Percentiles rank a stretch among this genome's conserved stretches.
These are phyloP conservation scores for Colletotrichum spaethianum DNA, from an alignment of 2,329 filamentous ascomycete species.

Conservation along the genomic window DNA sequence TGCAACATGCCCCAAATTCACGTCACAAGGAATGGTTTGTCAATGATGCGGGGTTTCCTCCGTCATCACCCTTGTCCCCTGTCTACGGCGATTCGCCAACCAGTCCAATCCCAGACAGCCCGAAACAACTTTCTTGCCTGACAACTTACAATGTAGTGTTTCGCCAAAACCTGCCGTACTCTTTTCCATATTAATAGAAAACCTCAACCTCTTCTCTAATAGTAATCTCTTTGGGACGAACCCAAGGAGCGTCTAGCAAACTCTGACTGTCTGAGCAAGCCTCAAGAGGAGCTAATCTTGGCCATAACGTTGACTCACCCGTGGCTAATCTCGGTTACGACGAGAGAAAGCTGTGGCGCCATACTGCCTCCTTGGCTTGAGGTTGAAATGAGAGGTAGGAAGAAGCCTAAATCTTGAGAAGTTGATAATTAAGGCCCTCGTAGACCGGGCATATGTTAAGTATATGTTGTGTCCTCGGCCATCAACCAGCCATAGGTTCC, in stretches of 20 bases:
- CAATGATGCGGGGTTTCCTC: too few species aligned
- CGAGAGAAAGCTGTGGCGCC: constrained; percentile 20
- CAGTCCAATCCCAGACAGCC: constrained; percentile 1
- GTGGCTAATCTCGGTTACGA: neutral
- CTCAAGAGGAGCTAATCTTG: constrained; percentile 11
- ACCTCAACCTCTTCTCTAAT: constrained; percentile 6
- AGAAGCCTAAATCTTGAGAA: neutral
- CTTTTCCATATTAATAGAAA: constrained; percentile 23
- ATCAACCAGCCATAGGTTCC: neutral
- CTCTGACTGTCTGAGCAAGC: neutral
- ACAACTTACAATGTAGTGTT: constrained; percentile 7
- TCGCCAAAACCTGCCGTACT: constrained; percentile 29
- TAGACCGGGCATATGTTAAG: neutral
- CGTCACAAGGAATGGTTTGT: too few species aligned
- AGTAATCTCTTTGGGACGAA: neutral
- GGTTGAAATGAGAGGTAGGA: neutral
- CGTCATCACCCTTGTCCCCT: too few species aligned
- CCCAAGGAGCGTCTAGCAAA: neutral
- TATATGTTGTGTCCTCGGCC: neutral
- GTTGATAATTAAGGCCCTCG: neutral
- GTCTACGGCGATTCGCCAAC: too few species aligned
- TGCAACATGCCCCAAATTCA: too few species aligned
- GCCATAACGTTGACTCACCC: constrained; percentile 27
- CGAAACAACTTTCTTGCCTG: constrained; percentile 27
- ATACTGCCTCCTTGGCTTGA: neutral